phyloP scores from a whole-genome alignment of 2,329 filamentous ascomycete genomes.

The Pseudocercospora vitis region DNA sequence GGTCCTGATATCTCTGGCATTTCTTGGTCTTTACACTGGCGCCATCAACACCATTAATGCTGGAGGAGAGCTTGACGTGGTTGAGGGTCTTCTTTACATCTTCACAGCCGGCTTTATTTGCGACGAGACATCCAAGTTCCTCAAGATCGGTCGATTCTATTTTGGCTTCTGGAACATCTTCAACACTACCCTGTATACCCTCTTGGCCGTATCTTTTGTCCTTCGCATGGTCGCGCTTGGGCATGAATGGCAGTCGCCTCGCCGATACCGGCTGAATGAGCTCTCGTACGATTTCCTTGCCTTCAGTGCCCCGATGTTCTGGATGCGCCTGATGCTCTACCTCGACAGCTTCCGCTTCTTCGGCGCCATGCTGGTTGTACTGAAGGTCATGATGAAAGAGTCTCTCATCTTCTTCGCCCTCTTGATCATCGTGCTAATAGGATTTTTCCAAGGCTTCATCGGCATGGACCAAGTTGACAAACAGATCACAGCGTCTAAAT shows the following conservation, averaged over 20 bases:
- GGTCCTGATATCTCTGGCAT: constrained; percentile 79
- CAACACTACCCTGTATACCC: constrained; percentile 76
- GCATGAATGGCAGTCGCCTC: constrained; percentile 52
- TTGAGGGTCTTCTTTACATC: constrained; percentile 81
- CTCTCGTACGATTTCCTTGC: constrained; percentile 93
- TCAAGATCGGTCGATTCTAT: constrained; percentile 90
- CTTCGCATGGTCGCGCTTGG: constrained; percentile 75
- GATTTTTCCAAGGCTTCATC: constrained; percentile 90
- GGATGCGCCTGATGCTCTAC: constrained; percentile 87
- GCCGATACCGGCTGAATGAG: constrained; percentile 65
- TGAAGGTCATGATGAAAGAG: constrained; percentile 68
- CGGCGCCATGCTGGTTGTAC: constrained; percentile 93
- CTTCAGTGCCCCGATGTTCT: constrained; percentile 94
- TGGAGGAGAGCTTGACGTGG: constrained; percentile 75
- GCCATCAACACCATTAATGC: constrained; percentile 91
- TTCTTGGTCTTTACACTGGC: constrained; percentile 79
- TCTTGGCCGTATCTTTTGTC: constrained; percentile 76
- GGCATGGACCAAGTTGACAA: constrained; percentile 84
- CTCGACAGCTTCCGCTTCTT: constrained; percentile 94
- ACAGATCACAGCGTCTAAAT: constrained; percentile 59
- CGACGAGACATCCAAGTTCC: constrained; percentile 84
- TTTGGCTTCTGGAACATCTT: constrained; percentile 95
- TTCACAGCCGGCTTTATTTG: constrained; percentile 90
- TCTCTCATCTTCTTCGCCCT: constrained; percentile 96
- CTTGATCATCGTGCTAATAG: constrained; percentile 76